phyloP scores from a whole-genome alignment of 169 alveolate genomes.

The Eimeria maxima region DNA sequence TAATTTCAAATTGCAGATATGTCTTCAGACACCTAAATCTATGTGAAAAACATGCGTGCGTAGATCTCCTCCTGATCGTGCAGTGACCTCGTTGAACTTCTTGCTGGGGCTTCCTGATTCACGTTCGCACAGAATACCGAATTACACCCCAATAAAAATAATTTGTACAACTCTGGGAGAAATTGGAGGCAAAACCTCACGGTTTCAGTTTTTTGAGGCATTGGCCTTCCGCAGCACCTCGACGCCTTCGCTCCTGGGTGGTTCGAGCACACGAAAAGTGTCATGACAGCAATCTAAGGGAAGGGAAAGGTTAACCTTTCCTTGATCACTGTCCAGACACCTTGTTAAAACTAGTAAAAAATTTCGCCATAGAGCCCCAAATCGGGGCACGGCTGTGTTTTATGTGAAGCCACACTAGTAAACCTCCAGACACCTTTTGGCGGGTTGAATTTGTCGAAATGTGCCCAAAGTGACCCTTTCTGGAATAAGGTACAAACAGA shows the following conservation, averaged over 20 bases:
- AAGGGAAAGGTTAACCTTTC: not conserved
- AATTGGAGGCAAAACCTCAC: not conserved
- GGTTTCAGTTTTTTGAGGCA: not conserved
- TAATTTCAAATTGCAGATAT: not conserved
- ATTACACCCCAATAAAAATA: not conserved
- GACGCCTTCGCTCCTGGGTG: not conserved
- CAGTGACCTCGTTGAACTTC: slow-evolving; percentile 69
- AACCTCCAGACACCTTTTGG: not conserved
- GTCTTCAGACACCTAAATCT: slow-evolving; percentile 8
- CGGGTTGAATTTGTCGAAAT: not conserved
- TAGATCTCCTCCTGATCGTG: slow-evolving; percentile 22
- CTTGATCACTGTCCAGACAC: not conserved
- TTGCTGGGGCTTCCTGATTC: slow-evolving; percentile 40
- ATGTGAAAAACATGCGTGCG: not conserved
- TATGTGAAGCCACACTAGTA: not conserved
- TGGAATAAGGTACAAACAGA: not conserved
- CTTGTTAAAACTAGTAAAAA: not conserved
- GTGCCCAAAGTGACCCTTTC: not conserved
- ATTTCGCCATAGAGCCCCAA: not conserved
- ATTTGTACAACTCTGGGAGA: not conserved
- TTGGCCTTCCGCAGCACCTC: not conserved
- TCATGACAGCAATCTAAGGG: not conserved
- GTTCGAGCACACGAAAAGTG: slow-evolving; percentile 7
- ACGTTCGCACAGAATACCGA: slow-evolving; percentile 11
- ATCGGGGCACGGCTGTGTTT: not conserved